A percentile compares a stretch with the other conserved stretches of the same genome.
Evolutionary conservation across 306 rosid species (phyloP).

Genomic region (Quercus suber): DNA sequence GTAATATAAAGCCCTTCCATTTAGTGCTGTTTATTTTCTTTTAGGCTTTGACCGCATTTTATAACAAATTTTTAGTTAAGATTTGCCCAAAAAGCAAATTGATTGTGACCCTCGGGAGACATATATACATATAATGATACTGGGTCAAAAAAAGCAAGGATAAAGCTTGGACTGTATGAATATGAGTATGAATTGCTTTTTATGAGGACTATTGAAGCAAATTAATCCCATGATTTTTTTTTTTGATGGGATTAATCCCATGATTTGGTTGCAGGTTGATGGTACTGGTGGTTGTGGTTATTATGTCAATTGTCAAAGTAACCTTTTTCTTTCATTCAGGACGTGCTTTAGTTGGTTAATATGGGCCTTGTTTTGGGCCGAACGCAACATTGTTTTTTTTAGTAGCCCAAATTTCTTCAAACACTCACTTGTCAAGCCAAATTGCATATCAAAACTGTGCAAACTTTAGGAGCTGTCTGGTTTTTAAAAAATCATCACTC

Average conservation of each 20-base stretch:
- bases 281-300: background rate
- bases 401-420: too few species aligned
- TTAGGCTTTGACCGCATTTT: background rate
- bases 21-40: background rate
- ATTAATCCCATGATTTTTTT: background rate
- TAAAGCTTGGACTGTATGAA: background rate
- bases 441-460: too few species aligned
- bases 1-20: too few species aligned
- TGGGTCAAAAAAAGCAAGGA: background rate
- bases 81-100: background rate
- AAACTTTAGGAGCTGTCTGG: too few species aligned
- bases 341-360: too few species aligned
- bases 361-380: too few species aligned
- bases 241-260: background rate
- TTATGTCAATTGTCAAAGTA: conserved; percentile 12
- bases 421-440: too few species aligned
- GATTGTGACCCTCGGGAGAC: background rate
- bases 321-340: background rate
- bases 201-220: background rate
- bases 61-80: background rate
- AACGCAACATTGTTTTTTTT: too few species aligned
- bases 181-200: too few species aligned
- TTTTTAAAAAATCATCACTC: too few species aligned
- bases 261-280: background rate
- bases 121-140: too few species aligned